phyloP scores from a whole-genome alignment of 805 yeast genomes.

The Starmerella geochares region DNA sequence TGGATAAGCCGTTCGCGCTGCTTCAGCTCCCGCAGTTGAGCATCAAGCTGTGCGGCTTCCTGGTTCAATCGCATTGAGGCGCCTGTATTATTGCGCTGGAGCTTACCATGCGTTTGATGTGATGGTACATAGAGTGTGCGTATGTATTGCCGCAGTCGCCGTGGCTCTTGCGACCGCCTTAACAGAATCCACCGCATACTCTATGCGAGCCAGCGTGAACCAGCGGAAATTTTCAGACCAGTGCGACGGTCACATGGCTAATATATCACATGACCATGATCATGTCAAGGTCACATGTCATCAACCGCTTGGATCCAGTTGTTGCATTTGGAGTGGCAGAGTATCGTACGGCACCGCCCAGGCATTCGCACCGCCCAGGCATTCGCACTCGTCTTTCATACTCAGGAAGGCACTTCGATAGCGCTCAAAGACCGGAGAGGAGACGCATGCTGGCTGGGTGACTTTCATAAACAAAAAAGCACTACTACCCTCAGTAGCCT shows the following conservation, averaged over 20 bases:
- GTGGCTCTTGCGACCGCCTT: neutral
- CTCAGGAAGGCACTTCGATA: no score
- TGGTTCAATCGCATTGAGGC: slow-evolving; percentile 3
- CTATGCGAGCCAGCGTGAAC: neutral
- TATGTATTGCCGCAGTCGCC: neutral
- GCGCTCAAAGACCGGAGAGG: no score
- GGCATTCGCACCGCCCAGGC: no score
- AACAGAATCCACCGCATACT: neutral
- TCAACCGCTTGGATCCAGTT: no score
- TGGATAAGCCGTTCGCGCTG: slow-evolving; percentile 16
- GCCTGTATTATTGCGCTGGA: neutral
- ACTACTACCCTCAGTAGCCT: neutral
- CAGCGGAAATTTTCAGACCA: neutral
- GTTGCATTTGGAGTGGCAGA: no score
- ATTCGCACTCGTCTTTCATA: no score
- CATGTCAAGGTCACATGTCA: no score
- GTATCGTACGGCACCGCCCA: no score
- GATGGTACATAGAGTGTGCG: neutral
- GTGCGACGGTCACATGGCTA: neutral
- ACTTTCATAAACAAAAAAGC: neutral
- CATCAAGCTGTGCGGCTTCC: slow-evolving; percentile 19
- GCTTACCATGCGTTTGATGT: neutral
- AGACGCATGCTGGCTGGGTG: neutral
- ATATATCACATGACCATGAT: no score
- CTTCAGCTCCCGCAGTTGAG: slow-evolving; percentile 18